Conservation (phyloP, 371 early-diverging fungal genomes). For the Nematocida displodere region DNA sequence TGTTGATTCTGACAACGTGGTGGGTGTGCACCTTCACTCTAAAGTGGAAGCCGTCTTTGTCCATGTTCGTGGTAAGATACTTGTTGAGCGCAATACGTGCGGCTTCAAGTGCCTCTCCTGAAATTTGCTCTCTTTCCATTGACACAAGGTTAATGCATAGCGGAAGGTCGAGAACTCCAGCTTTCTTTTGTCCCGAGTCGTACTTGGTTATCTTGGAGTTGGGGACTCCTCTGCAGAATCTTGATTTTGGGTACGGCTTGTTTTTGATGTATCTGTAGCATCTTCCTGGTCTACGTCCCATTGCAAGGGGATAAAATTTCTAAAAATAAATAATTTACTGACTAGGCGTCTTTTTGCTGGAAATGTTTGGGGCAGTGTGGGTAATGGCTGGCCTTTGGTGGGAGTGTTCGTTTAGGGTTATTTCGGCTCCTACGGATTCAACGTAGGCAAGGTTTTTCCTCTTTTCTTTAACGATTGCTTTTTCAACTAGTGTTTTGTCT, state of each 20-base stretch:
- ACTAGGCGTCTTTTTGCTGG: neutral
- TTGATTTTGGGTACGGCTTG: conserved; percentile 99
- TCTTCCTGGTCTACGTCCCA: conserved; percentile 66
- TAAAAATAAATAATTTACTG: conserved; percentile 47
- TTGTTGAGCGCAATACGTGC: conserved; percentile 98
- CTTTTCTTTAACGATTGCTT: conserved; percentile 19
- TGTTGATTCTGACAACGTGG: conserved; percentile 99
- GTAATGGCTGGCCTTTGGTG: conserved; percentile 4
- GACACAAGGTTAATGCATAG: conserved; percentile 87
- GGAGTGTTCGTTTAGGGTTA: neutral
- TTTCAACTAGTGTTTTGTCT: conserved; percentile 13
- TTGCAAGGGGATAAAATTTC: conserved; percentile 46
- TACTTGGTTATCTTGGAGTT: conserved; percentile 96
- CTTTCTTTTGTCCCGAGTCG: conserved; percentile 97
- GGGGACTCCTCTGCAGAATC: conserved; percentile 99
- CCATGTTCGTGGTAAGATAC: conserved; percentile 92
- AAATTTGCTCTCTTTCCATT: conserved; percentile 94
- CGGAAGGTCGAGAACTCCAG: conserved; percentile 93
- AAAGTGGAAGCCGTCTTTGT: conserved; percentile 99
- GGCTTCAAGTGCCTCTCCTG: conserved; percentile 96
- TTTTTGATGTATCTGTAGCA: conserved; percentile 86
- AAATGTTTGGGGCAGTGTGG: neutral
- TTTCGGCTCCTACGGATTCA: conserved; percentile 9
- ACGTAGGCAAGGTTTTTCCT: conserved; percentile 29
- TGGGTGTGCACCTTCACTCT: conserved; percentile 96